Percentiles rank a stretch among this genome's conserved stretches.
phyloP scores from a whole-genome alignment of 192 early-diverging fungal genomes.

The Coemansia sp. region DNA sequence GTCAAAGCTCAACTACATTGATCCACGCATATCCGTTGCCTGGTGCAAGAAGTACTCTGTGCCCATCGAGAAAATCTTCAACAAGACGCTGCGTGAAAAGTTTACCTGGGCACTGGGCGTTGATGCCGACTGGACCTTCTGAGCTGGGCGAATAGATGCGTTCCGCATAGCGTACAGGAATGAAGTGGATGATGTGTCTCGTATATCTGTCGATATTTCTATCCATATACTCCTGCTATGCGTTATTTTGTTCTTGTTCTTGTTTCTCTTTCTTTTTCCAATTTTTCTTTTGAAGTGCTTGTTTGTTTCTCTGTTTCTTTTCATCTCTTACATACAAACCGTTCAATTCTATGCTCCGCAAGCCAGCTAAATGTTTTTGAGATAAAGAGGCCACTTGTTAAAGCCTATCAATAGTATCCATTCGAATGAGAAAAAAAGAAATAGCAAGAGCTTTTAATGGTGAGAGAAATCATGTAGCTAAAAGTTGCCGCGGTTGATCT shows the following conservation, averaged over 20 bases:
- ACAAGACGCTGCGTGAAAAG: slow-evolving; percentile 87
- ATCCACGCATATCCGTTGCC: slow-evolving; percentile 91
- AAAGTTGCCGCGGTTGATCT: slow-evolving; percentile 59
- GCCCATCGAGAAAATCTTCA: slow-evolving; percentile 92
- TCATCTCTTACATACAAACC: background rate
- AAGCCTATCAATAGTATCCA: too few relatives aligned
- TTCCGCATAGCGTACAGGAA: background rate
- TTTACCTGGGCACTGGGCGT: slow-evolving; percentile 93
- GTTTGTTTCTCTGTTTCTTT: background rate
- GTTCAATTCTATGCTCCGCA: background rate
- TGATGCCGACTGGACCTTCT: slow-evolving; percentile 66
- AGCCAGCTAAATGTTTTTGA: too few relatives aligned
- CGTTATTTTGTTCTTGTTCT: background rate
- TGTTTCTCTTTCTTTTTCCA: background rate
- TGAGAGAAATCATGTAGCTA: slow-evolving; percentile 6
- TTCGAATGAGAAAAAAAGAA: background rate
- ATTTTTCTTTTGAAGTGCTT: background rate
- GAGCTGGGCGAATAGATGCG: background rate
- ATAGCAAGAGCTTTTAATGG: background rate
- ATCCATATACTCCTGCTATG: background rate
- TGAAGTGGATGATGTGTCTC: background rate
- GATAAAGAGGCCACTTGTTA: too few relatives aligned
- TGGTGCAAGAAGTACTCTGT: slow-evolving; percentile 92
- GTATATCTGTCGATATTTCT: background rate
- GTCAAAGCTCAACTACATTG: slow-evolving; percentile 98